Conservation (phyloP, 495 filamentous ascomycete species). For the Penicillium manginii region DNA sequence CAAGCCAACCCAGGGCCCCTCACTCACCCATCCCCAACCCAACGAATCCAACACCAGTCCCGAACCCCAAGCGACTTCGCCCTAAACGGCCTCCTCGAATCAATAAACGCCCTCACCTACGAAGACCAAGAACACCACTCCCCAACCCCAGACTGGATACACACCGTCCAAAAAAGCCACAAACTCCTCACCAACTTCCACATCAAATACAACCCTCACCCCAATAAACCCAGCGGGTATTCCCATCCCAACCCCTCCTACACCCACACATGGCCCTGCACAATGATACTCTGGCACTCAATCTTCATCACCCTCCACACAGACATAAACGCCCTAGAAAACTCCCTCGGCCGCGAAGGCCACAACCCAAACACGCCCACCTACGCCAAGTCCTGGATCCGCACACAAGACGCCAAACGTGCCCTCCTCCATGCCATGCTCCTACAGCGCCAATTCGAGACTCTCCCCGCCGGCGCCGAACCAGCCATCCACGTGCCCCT, state of each 20-base stretch:
- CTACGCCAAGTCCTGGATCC: conserved; percentile 19
- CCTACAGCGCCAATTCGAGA: conserved; percentile 21
- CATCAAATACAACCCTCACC: conserved; percentile 9
- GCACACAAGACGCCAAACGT: conserved; percentile 17
- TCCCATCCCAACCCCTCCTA: not conserved
- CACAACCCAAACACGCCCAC: not conserved
- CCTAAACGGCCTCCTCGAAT: conserved; percentile 18
- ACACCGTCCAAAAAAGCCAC: conserved; percentile 3
- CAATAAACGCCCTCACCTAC: conserved; percentile 16
- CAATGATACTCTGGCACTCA: conserved; percentile 38
- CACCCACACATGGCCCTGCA: conserved; percentile 12
- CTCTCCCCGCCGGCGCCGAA: conserved; percentile 18
- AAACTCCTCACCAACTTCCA: conserved; percentile 13
- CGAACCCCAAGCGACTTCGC: conserved; percentile 7
- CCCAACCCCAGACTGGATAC: not conserved
- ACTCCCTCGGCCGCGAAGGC: conserved; percentile 28
- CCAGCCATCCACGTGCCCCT: conserved; percentile 26
- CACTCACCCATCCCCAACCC: not conserved
- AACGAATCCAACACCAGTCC: no score
- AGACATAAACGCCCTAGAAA: conserved; percentile 34
- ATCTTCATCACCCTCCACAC: conserved; percentile 31
- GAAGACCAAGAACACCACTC: conserved; percentile 2
- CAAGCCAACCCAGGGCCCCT: not conserved
- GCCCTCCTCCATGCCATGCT: conserved; percentile 24
- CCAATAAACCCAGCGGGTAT: no score